phyloP scores from a whole-genome alignment of 768 basidiomycete species.

The Boletus pseudo-olivaceus region DNA sequence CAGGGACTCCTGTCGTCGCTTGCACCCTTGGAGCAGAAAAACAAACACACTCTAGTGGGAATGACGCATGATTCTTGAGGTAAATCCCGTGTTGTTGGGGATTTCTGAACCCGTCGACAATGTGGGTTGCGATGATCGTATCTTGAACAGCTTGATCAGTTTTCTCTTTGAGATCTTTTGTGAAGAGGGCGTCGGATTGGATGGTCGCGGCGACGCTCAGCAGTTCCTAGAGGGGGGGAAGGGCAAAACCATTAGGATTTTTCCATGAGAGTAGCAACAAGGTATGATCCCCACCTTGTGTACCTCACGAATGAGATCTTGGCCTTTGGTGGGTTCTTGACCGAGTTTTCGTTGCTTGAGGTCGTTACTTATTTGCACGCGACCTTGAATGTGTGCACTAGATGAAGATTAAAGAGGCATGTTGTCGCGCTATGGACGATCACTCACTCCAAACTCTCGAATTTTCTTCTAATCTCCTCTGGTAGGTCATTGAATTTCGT shows the following conservation, averaged over 20 bases:
- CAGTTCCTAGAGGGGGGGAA: conserved; percentile 49
- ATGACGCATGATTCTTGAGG: conserved; percentile 75
- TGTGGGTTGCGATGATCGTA: conserved; percentile 70
- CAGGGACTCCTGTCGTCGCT: neutral
- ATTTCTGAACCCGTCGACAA: conserved; percentile 75
- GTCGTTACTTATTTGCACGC: conserved; percentile 77
- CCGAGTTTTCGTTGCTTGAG: conserved; percentile 73
- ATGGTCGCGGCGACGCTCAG: conserved; percentile 58
- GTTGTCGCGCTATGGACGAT: neutral
- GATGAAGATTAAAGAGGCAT: conserved; percentile 9
- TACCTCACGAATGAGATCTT: conserved; percentile 61
- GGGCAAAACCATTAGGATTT: neutral
- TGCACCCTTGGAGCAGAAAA: neutral
- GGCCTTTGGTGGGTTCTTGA: conserved; percentile 68
- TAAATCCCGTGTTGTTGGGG: conserved; percentile 68
- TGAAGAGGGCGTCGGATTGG: conserved; percentile 61
- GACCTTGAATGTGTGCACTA: conserved; percentile 71
- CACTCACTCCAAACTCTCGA: conserved; percentile 72
- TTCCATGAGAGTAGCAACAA: neutral
- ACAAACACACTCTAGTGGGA: conserved; percentile 69
- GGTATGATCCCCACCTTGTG: conserved; percentile 51
- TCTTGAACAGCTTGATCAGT: conserved; percentile 78
- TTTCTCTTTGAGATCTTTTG: conserved; percentile 69
- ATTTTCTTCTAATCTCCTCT: conserved; percentile 57
- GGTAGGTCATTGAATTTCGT: conserved; percentile 85